phyloP scores from a whole-genome alignment of 176 grass and related monocot species.

The Raddia guianensis region DNA sequence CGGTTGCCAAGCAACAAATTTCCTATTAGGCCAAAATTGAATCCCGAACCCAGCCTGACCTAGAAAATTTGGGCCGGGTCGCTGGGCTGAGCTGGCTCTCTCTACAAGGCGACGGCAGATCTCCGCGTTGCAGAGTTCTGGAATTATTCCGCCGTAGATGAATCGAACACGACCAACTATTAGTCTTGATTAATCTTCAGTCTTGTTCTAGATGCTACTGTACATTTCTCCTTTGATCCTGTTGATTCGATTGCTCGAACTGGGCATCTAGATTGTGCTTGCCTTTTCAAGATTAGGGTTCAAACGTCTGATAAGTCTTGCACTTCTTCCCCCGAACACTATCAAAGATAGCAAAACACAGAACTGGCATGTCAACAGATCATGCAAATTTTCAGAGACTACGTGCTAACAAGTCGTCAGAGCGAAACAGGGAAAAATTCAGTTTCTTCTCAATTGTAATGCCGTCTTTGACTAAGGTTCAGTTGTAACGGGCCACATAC shows the following conservation, averaged over 20 bases:
- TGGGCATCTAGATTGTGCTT: background rate
- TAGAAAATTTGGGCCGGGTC: no score
- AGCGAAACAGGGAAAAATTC: background rate
- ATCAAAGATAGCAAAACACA: background rate
- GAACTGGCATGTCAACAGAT: background rate
- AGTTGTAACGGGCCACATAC: no score
- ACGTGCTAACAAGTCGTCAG: background rate
- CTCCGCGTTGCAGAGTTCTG: background rate
- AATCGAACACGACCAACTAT: background rate
- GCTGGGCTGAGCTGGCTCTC: no score
- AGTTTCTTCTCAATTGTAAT: background rate
- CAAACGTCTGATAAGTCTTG: background rate
- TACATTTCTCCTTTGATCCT: background rate
- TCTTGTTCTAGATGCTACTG: background rate
- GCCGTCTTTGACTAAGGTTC: no score
- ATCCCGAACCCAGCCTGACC: no score
- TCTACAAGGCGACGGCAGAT: background rate
- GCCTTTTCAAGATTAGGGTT: background rate
- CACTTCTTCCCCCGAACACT: background rate
- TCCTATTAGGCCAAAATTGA: no score
- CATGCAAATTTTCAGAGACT: background rate
- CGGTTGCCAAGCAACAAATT: no score
- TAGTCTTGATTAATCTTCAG: background rate
- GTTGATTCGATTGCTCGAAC: background rate
- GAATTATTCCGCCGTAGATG: background rate